Conservation (phyloP, 805 yeast species). For the Candida ipomoeae region DNA sequence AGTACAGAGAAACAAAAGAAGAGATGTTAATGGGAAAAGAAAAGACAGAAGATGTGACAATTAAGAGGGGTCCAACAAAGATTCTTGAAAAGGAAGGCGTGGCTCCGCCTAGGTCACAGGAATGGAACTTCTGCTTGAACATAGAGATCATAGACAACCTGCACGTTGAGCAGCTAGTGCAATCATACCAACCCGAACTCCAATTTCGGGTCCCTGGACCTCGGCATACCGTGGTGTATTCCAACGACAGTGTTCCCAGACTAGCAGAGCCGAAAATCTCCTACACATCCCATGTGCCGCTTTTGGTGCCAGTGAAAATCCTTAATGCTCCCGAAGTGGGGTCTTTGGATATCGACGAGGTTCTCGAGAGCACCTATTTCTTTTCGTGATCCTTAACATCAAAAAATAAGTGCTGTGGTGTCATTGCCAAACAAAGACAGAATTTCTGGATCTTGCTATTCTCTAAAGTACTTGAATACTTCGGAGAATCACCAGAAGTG, state of each 20-base stretch:
- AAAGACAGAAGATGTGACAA: no score
- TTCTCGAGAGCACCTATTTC: slow-evolving; percentile 32
- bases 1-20: slow-evolving; percentile 6
- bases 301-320: slow-evolving; percentile 30
- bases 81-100: neutral
- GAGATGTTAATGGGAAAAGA: neutral
- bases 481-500: no score
- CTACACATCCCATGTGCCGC: slow-evolving; percentile 18
- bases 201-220: slow-evolving; percentile 12
- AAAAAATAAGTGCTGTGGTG: no score
- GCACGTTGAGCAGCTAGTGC: slow-evolving; percentile 14
- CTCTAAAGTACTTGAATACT: no score
- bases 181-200: slow-evolving; percentile 22
- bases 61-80: no score
- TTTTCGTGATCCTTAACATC: slow-evolving; percentile 24
- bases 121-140: slow-evolving; percentile 7
- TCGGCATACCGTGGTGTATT: slow-evolving; percentile 6
- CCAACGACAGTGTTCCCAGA: neutral
- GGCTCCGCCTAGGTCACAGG: neutral
- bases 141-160: slow-evolving; percentile 9
- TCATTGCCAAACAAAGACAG: no score
- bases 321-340: slow-evolving; percentile 30
- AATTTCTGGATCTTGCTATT: no score
- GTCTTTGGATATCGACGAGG: slow-evolving; percentile 27
- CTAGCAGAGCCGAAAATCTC: neutral